A percentile compares a stretch with the other conserved stretches of the same genome.
phyloP scores from a whole-genome alignment of 257 asterid species.

The Solanum appendiculatum region DNA sequence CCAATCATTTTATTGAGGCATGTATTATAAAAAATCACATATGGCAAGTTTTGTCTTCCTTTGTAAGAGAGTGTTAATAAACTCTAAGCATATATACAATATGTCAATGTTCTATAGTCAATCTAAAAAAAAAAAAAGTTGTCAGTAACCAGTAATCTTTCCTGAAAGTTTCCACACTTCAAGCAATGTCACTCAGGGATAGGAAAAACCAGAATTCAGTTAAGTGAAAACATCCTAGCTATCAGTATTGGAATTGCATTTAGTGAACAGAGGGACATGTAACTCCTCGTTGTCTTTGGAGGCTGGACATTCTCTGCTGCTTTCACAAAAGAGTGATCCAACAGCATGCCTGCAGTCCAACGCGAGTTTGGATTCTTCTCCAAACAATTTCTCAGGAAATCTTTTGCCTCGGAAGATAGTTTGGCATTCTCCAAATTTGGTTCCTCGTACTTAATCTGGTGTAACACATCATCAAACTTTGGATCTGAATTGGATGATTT shows the following conservation, averaged over 20 bases:
- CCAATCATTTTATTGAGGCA: not conserved
- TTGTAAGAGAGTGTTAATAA: not conserved
- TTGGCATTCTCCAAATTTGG: not conserved
- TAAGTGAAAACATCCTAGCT: not conserved
- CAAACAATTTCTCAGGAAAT: too few species aligned
- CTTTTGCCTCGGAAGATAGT: too few species aligned
- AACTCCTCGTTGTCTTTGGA: too few species aligned
- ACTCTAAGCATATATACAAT: too few species aligned
- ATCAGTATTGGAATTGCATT: not conserved
- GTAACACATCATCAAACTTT: not conserved
- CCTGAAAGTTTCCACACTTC: not conserved
- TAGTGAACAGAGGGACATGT: not conserved
- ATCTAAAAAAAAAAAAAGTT: too few species aligned
- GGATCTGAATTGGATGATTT: not conserved
- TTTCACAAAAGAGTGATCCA: too few species aligned
- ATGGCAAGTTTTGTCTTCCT: not conserved
- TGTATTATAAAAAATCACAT: not conserved
- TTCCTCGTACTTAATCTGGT: not conserved
- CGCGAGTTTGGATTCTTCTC: not conserved
- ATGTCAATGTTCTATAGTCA: too few species aligned
- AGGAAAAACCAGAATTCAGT: not conserved
- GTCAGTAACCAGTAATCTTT: too few species aligned
- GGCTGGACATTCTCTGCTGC: too few species aligned
- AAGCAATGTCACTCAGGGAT: not conserved
- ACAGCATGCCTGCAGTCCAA: too few species aligned